Base-by-base conservation (phyloP, 352 stramenopile genomes). In the Phytophthora sp. region DNA sequence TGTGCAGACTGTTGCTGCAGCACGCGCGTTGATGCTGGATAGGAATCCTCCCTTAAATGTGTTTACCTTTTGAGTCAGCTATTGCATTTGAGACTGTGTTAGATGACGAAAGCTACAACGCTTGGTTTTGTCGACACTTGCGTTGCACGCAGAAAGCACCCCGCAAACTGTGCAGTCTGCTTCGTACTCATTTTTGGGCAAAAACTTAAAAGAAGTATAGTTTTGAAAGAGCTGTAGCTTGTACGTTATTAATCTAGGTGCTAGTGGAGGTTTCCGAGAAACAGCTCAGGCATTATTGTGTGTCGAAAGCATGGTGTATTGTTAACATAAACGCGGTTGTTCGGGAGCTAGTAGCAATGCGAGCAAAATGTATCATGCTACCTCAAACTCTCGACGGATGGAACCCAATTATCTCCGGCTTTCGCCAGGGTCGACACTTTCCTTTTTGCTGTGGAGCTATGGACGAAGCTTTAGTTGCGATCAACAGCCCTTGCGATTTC, bases 71-170 rank as follows among this genome's bases (percentile, higher is more conserved):
- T n/a, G n/a, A n/a, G n/a, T n/a, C n/a, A n/a, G n/a, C n/a, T n/a
- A n/a, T n/a, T n/a, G n/a, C n/a, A n/a, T n/a, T n/a, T n/a, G n/a
- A n/a, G n/a, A n/a, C n/a, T n/a, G n/a, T n/a, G n/a, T n/a, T n/a
- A n/a, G n/a, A n/a, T n/a, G n/a, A n/a, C n/a, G n/a, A n/a, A n/a
- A 42, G 44, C 31, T 56, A 57, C 33, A 52, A 65, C 36, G 26
- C 45, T 44, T 66, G 46, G 38, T 58, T 63, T 47, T 63, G 31
- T 18, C 56, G 56, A 18, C 56, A 63, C 30, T 26, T 66, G 18
- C 49, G 58, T 20, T 66, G 47, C 21, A 44, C 49, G 20, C 58
- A 64, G 33, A 20, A 9, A n/a, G 51, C 57, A 44, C 58, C 58
- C 38, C 21, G 27, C 15, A 58, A 31, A n/a, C 35, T 65, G 9